Evolutionary conservation across 352 stramenopile species (phyloP), one percentile per base, ranked within the genome.

Genomic region (Plasmopara muralis): DNA sequence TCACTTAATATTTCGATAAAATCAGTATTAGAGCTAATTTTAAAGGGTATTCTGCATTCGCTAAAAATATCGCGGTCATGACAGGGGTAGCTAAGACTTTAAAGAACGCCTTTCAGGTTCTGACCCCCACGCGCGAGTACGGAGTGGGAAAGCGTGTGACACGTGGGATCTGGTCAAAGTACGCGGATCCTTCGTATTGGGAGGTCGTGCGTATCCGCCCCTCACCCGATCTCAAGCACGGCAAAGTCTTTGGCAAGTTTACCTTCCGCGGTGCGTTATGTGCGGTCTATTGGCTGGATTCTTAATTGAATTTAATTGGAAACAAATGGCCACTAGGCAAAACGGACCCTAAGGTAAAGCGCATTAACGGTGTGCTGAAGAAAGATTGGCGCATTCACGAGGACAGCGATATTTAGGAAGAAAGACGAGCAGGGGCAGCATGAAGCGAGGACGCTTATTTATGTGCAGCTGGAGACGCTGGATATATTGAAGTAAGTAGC

Each of bases 191-290:
- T 13, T 86, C 75, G 16, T 90, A 75, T 62, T 87, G 81, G 72
- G 82, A 93, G 63, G 74, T 93, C 56, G 87, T 83, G 64, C 78
- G 82, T 56, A 68, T 93, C 31, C 72, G 64, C 31, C 82, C 82
- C 33, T 83, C 82, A 43, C 53, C 50, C 1, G 82, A 93, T 62
- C 76, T 93, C 53, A 89, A 87, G 70, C 82, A 93, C 67, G 82
- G 82, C 71, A 93, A 93, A 69, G 77, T 82, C 31, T 93, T 77
- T 62, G 82, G 82, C 62, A 61, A 64, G 52, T 80, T 90, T 58
- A 90, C 79, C 9, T 93, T 90, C 63, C 82, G 82, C 35, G 82
- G 79, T 88, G 59, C 57, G 74, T 81, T 57, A 28, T 8, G 10
- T 33, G n/a, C 3, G 42, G 1, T 13, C 6, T 55, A 31, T 35